phyloP scores from a whole-genome alignment of 176 grass and related monocot genomes.

The Canna indica region DNA sequence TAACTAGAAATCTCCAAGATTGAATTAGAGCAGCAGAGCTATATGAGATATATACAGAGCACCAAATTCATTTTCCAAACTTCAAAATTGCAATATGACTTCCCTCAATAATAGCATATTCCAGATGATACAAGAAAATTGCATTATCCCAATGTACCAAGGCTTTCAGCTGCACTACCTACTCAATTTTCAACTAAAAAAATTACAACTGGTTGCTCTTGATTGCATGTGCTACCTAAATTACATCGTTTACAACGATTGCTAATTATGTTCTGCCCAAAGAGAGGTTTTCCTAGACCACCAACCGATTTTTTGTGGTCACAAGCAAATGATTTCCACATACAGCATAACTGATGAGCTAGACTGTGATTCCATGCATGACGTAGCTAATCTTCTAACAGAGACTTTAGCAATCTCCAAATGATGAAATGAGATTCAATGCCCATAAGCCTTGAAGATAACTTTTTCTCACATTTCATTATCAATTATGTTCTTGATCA shows the following conservation, averaged over 20 bases:
- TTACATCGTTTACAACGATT: too few relatives aligned
- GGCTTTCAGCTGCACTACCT: not conserved
- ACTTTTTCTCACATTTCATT: slow-evolving; percentile 48
- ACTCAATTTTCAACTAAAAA: not conserved
- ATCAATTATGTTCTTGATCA: slow-evolving; percentile 73
- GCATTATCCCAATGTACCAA: not conserved
- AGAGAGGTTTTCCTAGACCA: not conserved
- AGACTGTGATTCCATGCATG: not conserved
- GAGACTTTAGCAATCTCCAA: not conserved
- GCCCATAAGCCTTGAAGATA: not conserved
- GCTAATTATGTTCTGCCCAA: not conserved
- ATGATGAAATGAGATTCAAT: not conserved
- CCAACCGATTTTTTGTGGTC: not conserved
- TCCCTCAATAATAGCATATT: not conserved
- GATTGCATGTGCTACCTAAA: too few relatives aligned
- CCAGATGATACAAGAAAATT: not conserved
- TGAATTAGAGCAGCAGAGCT: too few relatives aligned
- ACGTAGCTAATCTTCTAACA: not conserved
- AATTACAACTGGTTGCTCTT: too few relatives aligned
- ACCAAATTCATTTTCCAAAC: not conserved
- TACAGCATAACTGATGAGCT: not conserved
- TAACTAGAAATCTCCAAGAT: too few relatives aligned
- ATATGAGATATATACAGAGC: not conserved
- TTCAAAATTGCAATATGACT: not conserved
- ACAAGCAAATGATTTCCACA: not conserved